Conservation (phyloP, 169 alveolate species). For the Cyclospora cayetanensis region DNA sequence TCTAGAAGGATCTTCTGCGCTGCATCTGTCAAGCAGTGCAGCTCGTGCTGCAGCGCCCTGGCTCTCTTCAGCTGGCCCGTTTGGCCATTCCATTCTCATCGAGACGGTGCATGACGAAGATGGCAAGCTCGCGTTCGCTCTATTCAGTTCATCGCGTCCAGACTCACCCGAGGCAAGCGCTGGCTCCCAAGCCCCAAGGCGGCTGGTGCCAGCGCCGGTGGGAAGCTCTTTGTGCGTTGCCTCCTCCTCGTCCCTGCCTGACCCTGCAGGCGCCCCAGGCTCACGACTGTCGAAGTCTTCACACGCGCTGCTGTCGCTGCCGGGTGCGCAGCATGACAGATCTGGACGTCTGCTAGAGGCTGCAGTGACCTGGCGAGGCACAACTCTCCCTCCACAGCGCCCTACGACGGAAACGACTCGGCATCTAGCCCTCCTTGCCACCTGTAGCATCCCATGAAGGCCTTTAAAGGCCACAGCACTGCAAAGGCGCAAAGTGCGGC, state of each 20-base stretch:
- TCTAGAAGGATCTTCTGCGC: too few relatives aligned
- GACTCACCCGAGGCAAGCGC: too few relatives aligned
- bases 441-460: neutral
- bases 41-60: too few relatives aligned
- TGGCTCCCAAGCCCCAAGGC: too few relatives aligned
- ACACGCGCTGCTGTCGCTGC: neutral
- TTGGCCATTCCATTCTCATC: too few relatives aligned
- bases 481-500: neutral
- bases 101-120: too few relatives aligned
- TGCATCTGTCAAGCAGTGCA: too few relatives aligned
- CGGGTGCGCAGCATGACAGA: neutral
- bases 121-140: too few relatives aligned
- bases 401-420: neutral
- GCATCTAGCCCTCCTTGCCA: neutral
- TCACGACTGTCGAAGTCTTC: neutral
- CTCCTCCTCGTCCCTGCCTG: neutral
- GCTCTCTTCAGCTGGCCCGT: too few relatives aligned
- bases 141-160: too few relatives aligned
- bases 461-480: neutral
- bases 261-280: neutral
- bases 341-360: neutral
- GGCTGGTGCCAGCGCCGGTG: too few relatives aligned
- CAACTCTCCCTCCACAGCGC: neutral
- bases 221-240: neutral
- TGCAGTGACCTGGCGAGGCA: neutral